A percentile compares a stretch with the other conserved stretches of the same genome.
These are phyloP conservation scores for Tetradesmus obliquus DNA, from an alignment of 139 green algal species.

Conservation along the genomic window DNA sequence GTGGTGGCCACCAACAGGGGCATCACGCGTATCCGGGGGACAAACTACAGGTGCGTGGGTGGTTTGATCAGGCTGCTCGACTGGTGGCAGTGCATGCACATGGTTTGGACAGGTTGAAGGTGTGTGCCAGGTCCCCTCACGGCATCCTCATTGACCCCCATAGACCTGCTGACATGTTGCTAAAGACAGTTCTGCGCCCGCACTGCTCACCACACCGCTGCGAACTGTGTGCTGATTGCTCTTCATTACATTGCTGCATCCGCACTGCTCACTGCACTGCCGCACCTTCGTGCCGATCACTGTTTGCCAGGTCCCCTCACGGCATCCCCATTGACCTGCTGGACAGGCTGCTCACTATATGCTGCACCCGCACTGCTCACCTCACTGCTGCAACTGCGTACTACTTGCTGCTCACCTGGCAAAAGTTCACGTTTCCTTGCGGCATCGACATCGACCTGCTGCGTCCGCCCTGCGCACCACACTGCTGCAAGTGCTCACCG, in stretches of 20 bases:
- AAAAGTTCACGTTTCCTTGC: too few relatives aligned
- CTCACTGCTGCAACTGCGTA: neutral
- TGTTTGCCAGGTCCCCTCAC: conserved; percentile 79
- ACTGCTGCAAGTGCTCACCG: too few relatives aligned
- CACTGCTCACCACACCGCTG: too few relatives aligned
- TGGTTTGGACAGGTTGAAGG: too few relatives aligned
- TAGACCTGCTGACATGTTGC: conserved; percentile 92
- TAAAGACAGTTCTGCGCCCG: neutral
- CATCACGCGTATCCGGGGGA: conserved; percentile 97
- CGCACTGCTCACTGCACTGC: too few relatives aligned
- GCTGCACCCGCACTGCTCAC: neutral
- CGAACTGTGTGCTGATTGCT: too few relatives aligned
- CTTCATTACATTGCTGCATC: neutral
- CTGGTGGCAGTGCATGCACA: neutral
- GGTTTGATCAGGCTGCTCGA: neutral
- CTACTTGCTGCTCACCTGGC: too few relatives aligned
- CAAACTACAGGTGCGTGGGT: conserved; percentile 84
- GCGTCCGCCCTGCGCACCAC: neutral
- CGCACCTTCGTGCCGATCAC: too few relatives aligned
- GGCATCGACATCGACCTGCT: neutral
- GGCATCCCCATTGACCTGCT: conserved; percentile 98
- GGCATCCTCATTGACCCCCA: conserved; percentile 80
- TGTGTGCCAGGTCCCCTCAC: neutral
- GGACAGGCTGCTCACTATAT: conserved; percentile 91
- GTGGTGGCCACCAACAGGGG: conserved; percentile 98